Evolutionary conservation across 225 moss, liverwort and hornwort genomes (phyloP).

Genomic region (Neckera pumila): DNA sequence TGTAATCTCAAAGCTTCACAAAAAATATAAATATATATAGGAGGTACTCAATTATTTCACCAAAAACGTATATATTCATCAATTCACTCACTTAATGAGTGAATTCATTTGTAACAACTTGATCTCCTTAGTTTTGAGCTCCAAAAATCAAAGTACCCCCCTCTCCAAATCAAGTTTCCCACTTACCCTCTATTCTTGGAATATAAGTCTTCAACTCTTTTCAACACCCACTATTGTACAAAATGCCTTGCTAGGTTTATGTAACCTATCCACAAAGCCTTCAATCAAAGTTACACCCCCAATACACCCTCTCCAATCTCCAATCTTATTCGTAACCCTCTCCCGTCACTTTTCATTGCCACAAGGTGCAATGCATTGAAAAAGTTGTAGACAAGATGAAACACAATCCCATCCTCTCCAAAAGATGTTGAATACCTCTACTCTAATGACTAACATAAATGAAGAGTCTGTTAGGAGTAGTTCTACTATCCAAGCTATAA

Average conservation of each 20-base stretch:
- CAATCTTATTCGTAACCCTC: neutral
- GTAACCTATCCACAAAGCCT: neutral
- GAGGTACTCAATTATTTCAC: fast-evolving
- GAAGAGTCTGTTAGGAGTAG: neutral
- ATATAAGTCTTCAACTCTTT: neutral
- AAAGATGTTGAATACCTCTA: fast-evolving
- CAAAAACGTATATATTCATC: neutral
- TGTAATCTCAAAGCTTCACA: neutral
- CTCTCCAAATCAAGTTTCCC: neutral
- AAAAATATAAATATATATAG: fast-evolving
- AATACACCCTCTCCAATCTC: too few species aligned
- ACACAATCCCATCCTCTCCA: neutral
- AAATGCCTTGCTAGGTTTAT: too few species aligned
- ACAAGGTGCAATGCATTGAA: too few species aligned
- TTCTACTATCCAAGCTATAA: neutral
- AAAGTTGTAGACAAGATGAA: neutral
- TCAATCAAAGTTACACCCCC: neutral
- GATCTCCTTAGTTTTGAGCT: neutral
- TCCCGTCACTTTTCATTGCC: neutral
- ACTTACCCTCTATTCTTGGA: too few species aligned
- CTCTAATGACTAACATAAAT: neutral
- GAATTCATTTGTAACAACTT: neutral
- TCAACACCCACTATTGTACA: neutral
- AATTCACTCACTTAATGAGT: neutral
- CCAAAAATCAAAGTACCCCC: neutral